Evolutionary conservation across 1,284 basidiomycete genomes (phyloP), one percentile per base, ranked within the genome.

Genomic region (Cutaneotrichosporon sp.): DNA sequence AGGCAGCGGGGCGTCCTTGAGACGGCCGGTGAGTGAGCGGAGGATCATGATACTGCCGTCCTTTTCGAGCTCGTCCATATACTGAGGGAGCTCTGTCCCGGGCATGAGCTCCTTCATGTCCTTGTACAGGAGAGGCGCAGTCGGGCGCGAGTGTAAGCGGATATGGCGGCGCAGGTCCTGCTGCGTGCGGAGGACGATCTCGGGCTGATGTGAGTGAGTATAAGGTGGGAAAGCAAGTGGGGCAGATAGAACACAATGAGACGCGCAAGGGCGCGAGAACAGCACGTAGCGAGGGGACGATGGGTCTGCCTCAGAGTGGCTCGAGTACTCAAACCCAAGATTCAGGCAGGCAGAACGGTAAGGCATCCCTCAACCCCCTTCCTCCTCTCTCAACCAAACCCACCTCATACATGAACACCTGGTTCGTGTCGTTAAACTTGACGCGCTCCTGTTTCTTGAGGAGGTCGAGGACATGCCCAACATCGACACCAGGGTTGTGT

Each of bases 391-490:
- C 18, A n/a, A 46, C 42, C 6, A 6, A 22, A 74, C 73, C 59
- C 59, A 78, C 78, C 64, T 76, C 70, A 64, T 77, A 81, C 22
- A 72, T 70, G 58, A 76, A 77, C 13, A 79, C 76, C 59, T 74
- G 64, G 65, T 80, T 78, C n/a, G 68, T 62, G 49, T 73, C 67
- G 60, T 76, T 78, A 58, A 71, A 79, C 58, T 73, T 70, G 32
- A 81, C 73, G 14, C 71, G 71, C 7, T 77, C 74, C 55, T 76
- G 70, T 36, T 69, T 68, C 65, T 77, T 77, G 49, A 81, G 64
- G 36, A 71, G 51, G 30, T 77, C 74, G 2, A 81, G 63, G 5
- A 78, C 74, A 11, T 63, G 67, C 31, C 65, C 58, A 1, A 69
- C 61, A 36, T 78, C 72, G 11, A 73, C 61, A 26, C 67, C 70